Conservation (phyloP, 2,329 filamentous ascomycete species). For the Fusarium phyllophilum region DNA sequence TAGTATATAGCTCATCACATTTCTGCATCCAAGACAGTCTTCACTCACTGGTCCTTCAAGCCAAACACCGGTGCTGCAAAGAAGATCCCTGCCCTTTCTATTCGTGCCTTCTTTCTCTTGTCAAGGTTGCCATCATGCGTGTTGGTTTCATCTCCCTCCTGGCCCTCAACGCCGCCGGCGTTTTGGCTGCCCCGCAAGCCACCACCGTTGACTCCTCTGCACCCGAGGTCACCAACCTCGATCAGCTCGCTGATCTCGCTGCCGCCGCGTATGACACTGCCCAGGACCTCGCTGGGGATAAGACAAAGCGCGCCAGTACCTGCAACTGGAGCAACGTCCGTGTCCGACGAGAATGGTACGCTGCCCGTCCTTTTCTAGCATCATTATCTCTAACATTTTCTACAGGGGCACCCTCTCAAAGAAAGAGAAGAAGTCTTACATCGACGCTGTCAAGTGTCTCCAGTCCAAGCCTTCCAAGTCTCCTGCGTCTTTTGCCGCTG, state of each 20-base stretch:
- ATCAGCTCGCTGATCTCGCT: slow-evolving; percentile 37
- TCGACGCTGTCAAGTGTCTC: slow-evolving; percentile 57
- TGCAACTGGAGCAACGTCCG: slow-evolving; percentile 45
- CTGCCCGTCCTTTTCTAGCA: not conserved
- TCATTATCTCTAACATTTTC: not conserved
- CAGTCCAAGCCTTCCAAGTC: slow-evolving; percentile 51
- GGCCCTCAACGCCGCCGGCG: slow-evolving; percentile 38
- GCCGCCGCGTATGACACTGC: slow-evolving; percentile 39
- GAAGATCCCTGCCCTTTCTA: slow-evolving; percentile 17
- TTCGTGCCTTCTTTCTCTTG: not conserved
- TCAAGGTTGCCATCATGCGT: slow-evolving; percentile 33
- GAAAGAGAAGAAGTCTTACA: slow-evolving; percentile 51
- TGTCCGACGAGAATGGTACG: slow-evolving; percentile 48
- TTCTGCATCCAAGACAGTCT: slow-evolving; percentile 6
- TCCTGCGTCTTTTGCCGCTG: slow-evolving; percentile 49
- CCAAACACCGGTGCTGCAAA: slow-evolving; percentile 6
- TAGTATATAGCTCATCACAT: slow-evolving; percentile 20
- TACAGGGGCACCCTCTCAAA: slow-evolving; percentile 41
- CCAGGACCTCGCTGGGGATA: slow-evolving; percentile 26
- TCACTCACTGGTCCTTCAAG: slow-evolving; percentile 14
- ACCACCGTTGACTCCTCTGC: slow-evolving; percentile 18
- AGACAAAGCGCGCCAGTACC: slow-evolving; percentile 38
- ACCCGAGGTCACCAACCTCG: slow-evolving; percentile 35
- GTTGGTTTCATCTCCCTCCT: slow-evolving; percentile 31
- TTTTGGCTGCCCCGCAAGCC: slow-evolving; percentile 32